phyloP scores from a whole-genome alignment of 768 basidiomycete species.

The Gymnopilus dilepis region DNA sequence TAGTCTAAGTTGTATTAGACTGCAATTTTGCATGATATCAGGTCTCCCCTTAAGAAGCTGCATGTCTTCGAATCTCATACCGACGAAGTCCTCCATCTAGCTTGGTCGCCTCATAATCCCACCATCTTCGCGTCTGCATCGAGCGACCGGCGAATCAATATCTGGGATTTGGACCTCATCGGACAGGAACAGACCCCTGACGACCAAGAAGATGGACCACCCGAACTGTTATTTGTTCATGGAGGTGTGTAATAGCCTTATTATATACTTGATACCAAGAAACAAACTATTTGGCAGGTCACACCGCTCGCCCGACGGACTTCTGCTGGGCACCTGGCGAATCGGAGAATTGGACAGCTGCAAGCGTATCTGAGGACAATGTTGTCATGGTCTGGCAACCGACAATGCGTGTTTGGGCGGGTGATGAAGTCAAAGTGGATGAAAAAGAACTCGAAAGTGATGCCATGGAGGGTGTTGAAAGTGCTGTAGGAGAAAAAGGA shows the following conservation, averaged over 20 bases:
- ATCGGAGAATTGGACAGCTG: constrained; percentile 82
- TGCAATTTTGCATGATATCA: constrained; percentile 85
- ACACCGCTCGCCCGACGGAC: constrained; percentile 90
- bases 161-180: constrained; percentile 93
- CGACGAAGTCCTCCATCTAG: constrained; percentile 91
- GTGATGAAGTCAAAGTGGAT: constrained; percentile 84
- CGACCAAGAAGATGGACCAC: constrained; percentile 97
- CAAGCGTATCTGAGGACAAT: constrained; percentile 95
- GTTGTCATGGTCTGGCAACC: constrained; percentile 98
- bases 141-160: constrained; percentile 89
- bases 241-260: constrained; percentile 62
- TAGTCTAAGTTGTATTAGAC: constrained; percentile 58
- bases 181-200: constrained; percentile 97
- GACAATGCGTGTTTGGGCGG: constrained; percentile 92
- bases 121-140: constrained; percentile 96
- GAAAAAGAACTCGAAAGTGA: constrained; percentile 86
- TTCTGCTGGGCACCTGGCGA: constrained; percentile 93
- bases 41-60: constrained; percentile 71
- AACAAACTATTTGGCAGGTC: constrained; percentile 52
- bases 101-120: constrained; percentile 94
- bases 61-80: constrained; percentile 94
- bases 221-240: constrained; percentile 94
- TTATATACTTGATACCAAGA: constrained; percentile 11
- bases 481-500: constrained; percentile 36
- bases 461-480: constrained; percentile 77